Evolutionary conservation across 805 yeast genomes (phyloP).

Genomic region (Candida rishiriensis): DNA sequence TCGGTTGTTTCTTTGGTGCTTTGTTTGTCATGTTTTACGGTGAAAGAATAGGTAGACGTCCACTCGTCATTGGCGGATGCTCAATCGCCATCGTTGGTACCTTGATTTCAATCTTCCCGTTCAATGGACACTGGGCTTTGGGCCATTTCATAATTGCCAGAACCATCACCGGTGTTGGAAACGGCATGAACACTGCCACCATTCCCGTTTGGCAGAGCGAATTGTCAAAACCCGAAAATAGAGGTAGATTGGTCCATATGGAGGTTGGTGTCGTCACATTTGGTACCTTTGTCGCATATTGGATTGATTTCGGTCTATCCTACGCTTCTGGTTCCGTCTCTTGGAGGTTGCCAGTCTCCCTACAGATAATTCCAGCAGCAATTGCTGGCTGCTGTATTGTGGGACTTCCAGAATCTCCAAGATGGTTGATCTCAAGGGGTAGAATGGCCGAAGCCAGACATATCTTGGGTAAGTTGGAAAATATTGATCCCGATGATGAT

Average conservation of each 20-base stretch:
- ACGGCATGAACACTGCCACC: constrained; percentile 69
- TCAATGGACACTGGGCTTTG: constrained; percentile 47
- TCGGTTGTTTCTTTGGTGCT: constrained; percentile 73
- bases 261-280: constrained; percentile 66
- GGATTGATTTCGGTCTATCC: constrained; percentile 66
- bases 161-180: constrained; percentile 65
- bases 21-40: constrained; percentile 53
- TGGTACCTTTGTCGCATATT: constrained; percentile 69
- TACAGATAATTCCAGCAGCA: constrained; percentile 56
- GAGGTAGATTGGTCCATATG: constrained; percentile 62
- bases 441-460: constrained; percentile 48
- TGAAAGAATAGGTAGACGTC: constrained; percentile 60
- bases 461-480: constrained; percentile 41
- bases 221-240: constrained; percentile 53
- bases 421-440: constrained; percentile 57
- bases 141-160: constrained; percentile 73
- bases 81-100: constrained; percentile 57
- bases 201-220: constrained; percentile 79
- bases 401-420: constrained; percentile 58
- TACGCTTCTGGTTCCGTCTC: constrained; percentile 44
- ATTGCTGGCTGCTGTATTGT: constrained; percentile 34
- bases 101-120: constrained; percentile 47
- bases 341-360: constrained; percentile 75
- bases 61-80: constrained; percentile 50
- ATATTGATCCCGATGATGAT: constrained; percentile 19